Conservation (phyloP, 2,329 filamentous ascomycete genomes). For the Bipolaris oryzae region DNA sequence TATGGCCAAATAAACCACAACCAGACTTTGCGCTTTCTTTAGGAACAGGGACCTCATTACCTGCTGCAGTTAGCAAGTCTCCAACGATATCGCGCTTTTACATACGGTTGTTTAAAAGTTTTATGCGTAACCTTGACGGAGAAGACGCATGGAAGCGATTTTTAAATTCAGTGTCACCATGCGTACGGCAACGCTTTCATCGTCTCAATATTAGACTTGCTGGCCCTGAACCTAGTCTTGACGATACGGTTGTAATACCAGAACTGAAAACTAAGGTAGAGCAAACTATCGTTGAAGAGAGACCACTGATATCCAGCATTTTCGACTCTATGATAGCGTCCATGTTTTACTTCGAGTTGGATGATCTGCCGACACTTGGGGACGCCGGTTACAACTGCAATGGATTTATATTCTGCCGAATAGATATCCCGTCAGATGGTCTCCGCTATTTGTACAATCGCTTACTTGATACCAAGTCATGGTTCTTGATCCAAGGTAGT, state of each 20-base stretch:
- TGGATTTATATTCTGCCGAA: background rate
- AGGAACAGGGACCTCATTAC: background rate
- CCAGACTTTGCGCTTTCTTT: slow-evolving; percentile 1
- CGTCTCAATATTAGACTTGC: background rate
- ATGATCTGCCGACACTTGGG: background rate
- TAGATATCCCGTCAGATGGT: background rate
- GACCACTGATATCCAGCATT: background rate
- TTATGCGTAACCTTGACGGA: background rate
- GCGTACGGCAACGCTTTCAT: background rate
- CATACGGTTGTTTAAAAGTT: background rate
- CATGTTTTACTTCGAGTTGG: background rate
- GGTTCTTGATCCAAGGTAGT: background rate
- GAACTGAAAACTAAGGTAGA: background rate
- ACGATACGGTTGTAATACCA: background rate
- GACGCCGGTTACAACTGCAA: background rate
- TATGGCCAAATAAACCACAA: background rate
- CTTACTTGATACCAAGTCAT: background rate
- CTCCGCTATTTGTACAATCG: background rate
- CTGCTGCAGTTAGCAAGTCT: background rate
- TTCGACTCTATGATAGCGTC: slow-evolving; percentile 2
- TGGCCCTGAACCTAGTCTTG: background rate
- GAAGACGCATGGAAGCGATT: slow-evolving; percentile 1
- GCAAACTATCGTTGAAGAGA: background rate
- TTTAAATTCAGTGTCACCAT: background rate
- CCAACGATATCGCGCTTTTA: background rate